Percentiles rank a stretch among this genome's conserved stretches.
phyloP scores from a whole-genome alignment of 2,329 filamentous ascomycete genomes.

The Aspergillus luchuensis region DNA sequence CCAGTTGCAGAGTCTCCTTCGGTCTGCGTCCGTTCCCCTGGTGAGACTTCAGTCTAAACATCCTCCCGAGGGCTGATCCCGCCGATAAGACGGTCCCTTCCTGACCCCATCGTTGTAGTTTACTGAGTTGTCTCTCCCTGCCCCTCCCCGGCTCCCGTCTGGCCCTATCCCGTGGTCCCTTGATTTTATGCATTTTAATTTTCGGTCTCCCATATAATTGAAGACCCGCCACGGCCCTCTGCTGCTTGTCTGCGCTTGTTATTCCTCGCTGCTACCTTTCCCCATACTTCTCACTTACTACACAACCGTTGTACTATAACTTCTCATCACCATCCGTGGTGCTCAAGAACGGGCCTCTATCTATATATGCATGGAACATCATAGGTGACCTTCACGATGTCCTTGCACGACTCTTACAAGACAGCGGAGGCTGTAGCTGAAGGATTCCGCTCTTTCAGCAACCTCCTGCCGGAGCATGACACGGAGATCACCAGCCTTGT shows the following conservation, averaged over 20 bases:
- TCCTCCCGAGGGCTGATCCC: constrained; percentile 21
- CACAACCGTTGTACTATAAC: neutral
- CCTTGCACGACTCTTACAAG: constrained; percentile 47
- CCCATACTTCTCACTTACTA: neutral
- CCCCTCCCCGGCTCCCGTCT: constrained; percentile 19
- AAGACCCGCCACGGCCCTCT: neutral
- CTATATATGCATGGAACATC: constrained; percentile 16
- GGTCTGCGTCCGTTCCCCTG: constrained; percentile 1
- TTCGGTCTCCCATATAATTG: constrained; percentile 1
- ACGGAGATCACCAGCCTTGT: constrained; percentile 58
- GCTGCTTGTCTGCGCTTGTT: neutral
- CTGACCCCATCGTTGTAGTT: constrained; percentile 18
- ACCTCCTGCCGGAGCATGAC: constrained; percentile 53
- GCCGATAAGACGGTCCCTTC: constrained; percentile 20
- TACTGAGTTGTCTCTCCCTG: constrained; percentile 21
- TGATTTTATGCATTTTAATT: neutral
- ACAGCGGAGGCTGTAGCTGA: constrained; percentile 57
- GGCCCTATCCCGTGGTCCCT: constrained; percentile 3
- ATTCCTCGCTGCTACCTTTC: neutral
- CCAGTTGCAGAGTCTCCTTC: neutral
- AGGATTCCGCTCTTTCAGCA: constrained; percentile 53
- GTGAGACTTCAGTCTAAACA: constrained; percentile 16
- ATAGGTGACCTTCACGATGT: constrained; percentile 34
- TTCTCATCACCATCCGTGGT: neutral
- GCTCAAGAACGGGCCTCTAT: neutral